A percentile compares a stretch with the other conserved stretches of the same genome.
These are phyloP conservation scores for Aspergillus tamarii DNA, from an alignment of 2,329 filamentous ascomycete genomes.

Conservation along the genomic window DNA sequence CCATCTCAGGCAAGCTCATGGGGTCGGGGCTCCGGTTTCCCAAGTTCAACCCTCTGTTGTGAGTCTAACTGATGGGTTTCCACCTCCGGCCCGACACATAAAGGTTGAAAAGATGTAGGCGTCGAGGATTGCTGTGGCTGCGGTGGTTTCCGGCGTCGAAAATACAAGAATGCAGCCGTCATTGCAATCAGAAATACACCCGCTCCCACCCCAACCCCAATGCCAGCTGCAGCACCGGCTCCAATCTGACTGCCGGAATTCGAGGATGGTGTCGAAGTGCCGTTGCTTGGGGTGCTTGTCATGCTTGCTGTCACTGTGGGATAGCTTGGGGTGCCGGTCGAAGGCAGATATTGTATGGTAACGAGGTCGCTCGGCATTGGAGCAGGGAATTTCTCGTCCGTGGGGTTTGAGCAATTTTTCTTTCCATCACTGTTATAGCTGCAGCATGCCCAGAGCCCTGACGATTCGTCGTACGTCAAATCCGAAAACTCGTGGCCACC, in stretches of 20 bases:
- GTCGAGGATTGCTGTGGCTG: not conserved
- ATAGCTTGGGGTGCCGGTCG: constrained; percentile 7
- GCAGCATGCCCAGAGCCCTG: no score
- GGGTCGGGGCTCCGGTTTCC: not conserved
- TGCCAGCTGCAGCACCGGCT: constrained; percentile 6
- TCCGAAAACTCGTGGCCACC: no score
- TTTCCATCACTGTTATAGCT: no score
- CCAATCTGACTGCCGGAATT: not conserved
- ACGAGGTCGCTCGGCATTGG: no score
- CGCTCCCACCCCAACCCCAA: constrained; percentile 12
- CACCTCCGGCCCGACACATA: not conserved
- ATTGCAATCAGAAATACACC: constrained; percentile 1
- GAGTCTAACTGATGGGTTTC: not conserved
- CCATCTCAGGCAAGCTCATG: not conserved
- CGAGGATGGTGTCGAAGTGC: not conserved
- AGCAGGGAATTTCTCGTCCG: no score
- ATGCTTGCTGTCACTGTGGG: not conserved
- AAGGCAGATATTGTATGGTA: no score
- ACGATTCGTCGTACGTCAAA: no score
- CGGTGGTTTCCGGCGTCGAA: not conserved
- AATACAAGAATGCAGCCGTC: not conserved
- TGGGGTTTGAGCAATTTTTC: no score
- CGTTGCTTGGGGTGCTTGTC: not conserved
- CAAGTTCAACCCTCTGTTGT: not conserved
- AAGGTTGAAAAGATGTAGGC: not conserved